phyloP scores from a whole-genome alignment of 176 grass and related monocot genomes.

The Oryza punctata region DNA sequence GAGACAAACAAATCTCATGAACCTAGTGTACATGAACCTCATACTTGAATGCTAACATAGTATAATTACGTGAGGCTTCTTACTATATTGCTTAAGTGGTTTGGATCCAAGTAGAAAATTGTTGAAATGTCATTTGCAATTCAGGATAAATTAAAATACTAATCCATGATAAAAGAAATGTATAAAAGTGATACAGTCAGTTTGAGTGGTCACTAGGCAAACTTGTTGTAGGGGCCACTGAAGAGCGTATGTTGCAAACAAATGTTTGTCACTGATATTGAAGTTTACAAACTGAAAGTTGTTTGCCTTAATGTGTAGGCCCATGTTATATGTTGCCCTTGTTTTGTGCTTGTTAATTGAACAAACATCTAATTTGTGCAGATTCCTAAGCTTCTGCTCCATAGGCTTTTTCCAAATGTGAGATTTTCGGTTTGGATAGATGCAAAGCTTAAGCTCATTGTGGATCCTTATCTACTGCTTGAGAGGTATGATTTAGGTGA shows the following conservation, averaged over 20 bases:
- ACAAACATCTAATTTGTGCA: conserved; percentile 40
- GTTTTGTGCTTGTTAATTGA: conserved; percentile 34
- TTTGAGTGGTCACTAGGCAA: not conserved
- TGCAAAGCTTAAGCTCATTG: conserved; percentile 89
- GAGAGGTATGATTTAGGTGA: conserved; percentile 73
- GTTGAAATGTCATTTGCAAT: not conserved
- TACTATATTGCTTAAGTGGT: not conserved
- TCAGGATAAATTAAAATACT: not conserved
- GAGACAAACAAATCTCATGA: not conserved
- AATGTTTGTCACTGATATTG: not conserved
- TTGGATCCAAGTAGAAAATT: not conserved
- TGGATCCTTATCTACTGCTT: conserved; percentile 82
- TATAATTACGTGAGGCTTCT: conserved; percentile 8
- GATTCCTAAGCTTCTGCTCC: conserved; percentile 97
- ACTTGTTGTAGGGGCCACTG: not conserved
- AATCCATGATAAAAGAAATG: not conserved
- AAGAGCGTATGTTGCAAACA: conserved; percentile 20
- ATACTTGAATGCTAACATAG: not conserved
- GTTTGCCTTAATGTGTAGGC: not conserved
- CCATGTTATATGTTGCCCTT: not conserved
- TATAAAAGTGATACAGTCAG: not conserved
- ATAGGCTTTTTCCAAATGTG: conserved; percentile 94
- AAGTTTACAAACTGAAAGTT: not conserved
- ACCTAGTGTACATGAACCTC: not conserved
- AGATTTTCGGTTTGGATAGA: conserved; percentile 96